A percentile compares a stretch with the other conserved stretches of the same genome.
These are phyloP conservation scores for Batkoa obscura DNA, from an alignment of 371 early-diverging fungal species.

Conservation along the genomic window DNA sequence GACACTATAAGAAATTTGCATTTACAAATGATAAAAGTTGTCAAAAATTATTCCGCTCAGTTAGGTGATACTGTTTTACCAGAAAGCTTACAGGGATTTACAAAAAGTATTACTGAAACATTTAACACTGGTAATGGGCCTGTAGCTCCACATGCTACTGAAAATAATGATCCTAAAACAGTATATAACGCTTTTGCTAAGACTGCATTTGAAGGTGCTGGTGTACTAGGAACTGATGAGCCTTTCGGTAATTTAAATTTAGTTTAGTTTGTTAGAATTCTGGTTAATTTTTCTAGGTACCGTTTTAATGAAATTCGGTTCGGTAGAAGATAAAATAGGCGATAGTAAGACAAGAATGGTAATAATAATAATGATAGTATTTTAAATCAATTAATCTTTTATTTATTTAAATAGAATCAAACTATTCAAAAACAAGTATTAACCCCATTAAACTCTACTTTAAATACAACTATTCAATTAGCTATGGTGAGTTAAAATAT, in stretches of 20 bases:
- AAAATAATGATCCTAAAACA: conserved; percentile 31
- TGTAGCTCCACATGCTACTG: conserved; percentile 8
- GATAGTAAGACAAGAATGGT: conserved; percentile 50
- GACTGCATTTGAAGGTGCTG: conserved; percentile 38
- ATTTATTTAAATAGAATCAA: conserved; percentile 17
- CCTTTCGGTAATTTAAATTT: conserved; percentile 27
- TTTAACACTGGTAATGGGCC: conserved; percentile 27
- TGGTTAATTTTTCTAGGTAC: conserved; percentile 20
- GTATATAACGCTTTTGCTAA: conserved; percentile 55
- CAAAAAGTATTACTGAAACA: conserved; percentile 38
- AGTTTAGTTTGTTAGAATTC: neutral
- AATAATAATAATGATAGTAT: neutral
- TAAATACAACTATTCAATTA: conserved; percentile 50
- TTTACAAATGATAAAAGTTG: conserved; percentile 44
- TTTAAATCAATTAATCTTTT: no score
- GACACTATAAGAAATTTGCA: conserved; percentile 44
- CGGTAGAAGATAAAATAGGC: conserved; percentile 64
- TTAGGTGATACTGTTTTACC: conserved; percentile 47
- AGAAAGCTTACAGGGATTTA: conserved; percentile 45
- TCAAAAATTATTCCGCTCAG: conserved; percentile 46
- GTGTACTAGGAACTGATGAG: conserved; percentile 46
- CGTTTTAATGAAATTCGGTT: conserved; percentile 64
- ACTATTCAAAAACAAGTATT: conserved; percentile 48
- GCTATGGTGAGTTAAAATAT: conserved; percentile 26
- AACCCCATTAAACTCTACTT: conserved; percentile 42